Conservation (phyloP, 2,329 filamentous ascomycete species). For the Fusarium tupiense region DNA sequence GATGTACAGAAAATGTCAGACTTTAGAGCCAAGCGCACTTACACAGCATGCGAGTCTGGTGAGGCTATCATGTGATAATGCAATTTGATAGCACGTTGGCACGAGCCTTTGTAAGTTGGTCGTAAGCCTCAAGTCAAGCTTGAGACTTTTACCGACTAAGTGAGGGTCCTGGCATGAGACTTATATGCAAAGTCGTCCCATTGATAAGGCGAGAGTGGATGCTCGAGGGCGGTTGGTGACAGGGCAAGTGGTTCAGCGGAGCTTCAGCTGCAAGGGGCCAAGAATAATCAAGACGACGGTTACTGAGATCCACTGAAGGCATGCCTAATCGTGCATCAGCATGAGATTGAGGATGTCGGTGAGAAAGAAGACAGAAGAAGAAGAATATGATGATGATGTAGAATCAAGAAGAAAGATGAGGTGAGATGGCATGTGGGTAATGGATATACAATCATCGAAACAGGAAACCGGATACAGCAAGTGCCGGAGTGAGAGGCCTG, state of each 20-base stretch:
- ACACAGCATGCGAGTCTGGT: neutral
- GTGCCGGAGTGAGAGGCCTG: neutral
- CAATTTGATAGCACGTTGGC: neutral
- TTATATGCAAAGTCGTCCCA: slow-evolving; percentile 18
- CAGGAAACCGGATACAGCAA: neutral
- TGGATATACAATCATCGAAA: slow-evolving; percentile 8
- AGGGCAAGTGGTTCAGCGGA: slow-evolving; percentile 13
- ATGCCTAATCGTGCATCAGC: neutral
- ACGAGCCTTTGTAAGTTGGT: neutral
- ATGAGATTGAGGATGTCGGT: slow-evolving; percentile 26
- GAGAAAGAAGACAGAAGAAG: slow-evolving; percentile 3
- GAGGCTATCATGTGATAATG: neutral
- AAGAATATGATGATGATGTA: neutral
- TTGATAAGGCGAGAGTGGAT: slow-evolving; percentile 18
- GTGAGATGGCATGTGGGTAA: neutral
- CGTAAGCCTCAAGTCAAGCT: neutral
- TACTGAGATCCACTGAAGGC: slow-evolving; percentile 9
- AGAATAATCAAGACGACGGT: neutral
- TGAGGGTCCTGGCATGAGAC: slow-evolving; percentile 13
- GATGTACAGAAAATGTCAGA: neutral
- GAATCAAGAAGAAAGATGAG: slow-evolving; percentile 3
- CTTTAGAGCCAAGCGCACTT: neutral
- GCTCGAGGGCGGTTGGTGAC: neutral
- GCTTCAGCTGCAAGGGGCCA: slow-evolving; percentile 12
- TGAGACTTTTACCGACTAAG: neutral